A percentile compares a stretch with the other conserved stretches of the same genome.
Evolutionary conservation across 306 rosid species (phyloP).

Genomic region (Gillenia trifoliata): DNA sequence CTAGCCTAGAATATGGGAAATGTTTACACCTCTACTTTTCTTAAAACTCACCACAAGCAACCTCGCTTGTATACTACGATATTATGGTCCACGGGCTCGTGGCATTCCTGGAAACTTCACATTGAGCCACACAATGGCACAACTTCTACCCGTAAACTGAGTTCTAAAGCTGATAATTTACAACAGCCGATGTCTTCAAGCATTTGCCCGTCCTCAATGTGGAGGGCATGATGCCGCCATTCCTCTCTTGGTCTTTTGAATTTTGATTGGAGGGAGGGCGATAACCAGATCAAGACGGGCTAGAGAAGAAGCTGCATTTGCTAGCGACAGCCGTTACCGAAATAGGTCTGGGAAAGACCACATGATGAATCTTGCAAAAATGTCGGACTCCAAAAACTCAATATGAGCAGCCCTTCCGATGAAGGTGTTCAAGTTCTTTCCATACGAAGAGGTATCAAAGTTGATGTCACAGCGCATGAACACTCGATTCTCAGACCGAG

Average conservation of each 20-base stretch:
- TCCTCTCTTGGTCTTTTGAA: not conserved
- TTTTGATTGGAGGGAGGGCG: not conserved
- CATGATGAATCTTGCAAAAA: slow-evolving; percentile 70
- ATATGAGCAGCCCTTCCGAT: slow-evolving; percentile 93
- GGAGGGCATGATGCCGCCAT: slow-evolving; percentile 1
- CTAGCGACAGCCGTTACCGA: slow-evolving; percentile 27
- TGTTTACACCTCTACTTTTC: slow-evolving; percentile 28
- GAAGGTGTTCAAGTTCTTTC: slow-evolving; percentile 81
- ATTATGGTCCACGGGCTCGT: not conserved
- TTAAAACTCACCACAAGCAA: not conserved
- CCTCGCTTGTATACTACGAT: not conserved
- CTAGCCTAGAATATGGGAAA: slow-evolving; percentile 18
- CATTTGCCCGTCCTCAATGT: not conserved
- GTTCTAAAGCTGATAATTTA: slow-evolving; percentile 24
- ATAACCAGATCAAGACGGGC: not conserved
- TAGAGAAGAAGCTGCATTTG: slow-evolving; percentile 15
- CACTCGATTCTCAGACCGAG: slow-evolving; percentile 51
- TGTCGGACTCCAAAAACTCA: slow-evolving; percentile 82
- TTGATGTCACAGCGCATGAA: slow-evolving; percentile 89
- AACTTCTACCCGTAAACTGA: not conserved
- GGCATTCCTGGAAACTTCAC: slow-evolving; percentile 5
- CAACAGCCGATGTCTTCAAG: slow-evolving; percentile 14
- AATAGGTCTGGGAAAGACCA: slow-evolving; percentile 92
- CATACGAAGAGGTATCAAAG: slow-evolving; percentile 70
- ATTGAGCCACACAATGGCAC: slow-evolving; percentile 13